phyloP scores from a whole-genome alignment of 345 rosid species.

The Boechera retrofracta region DNA sequence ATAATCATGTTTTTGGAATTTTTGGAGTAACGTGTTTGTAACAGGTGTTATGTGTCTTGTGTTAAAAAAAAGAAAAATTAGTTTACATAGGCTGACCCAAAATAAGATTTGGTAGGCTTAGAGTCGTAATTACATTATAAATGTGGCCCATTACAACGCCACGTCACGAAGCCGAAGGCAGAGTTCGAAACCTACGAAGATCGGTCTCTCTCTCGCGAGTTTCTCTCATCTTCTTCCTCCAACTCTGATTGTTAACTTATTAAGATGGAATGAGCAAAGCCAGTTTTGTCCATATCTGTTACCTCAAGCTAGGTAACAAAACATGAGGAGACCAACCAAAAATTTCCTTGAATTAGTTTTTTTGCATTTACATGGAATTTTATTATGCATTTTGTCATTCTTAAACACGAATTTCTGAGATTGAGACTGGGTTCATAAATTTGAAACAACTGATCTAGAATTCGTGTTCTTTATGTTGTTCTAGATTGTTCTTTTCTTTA shows the following conservation, averaged over 20 bases:
- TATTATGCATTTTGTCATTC: not conserved
- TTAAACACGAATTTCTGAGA: not conserved
- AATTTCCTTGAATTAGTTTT: slow-evolving; percentile 4
- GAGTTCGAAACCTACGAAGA: slow-evolving; percentile 5
- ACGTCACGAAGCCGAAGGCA: slow-evolving; percentile 12
- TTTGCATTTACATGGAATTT: not conserved
- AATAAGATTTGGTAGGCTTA: not conserved
- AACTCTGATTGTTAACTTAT: not conserved
- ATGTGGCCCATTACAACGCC: slow-evolving; percentile 17
- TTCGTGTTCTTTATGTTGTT: not conserved
- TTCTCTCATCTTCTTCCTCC: not conserved
- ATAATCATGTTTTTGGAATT: too few species aligned
- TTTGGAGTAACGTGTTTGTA: too few species aligned
- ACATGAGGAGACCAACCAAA: not conserved
- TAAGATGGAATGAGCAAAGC: slow-evolving; percentile 26
- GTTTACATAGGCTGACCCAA: not conserved
- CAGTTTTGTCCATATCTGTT: not conserved
- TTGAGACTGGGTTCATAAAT: not conserved
- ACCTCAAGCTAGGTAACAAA: slow-evolving; percentile 25
- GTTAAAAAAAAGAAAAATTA: too few species aligned
- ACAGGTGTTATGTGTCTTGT: too few species aligned
- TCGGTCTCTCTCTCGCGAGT: slow-evolving; percentile 13
- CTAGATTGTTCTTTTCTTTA: not conserved
- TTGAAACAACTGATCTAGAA: not conserved
- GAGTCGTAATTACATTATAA: not conserved